Evolutionary conservation across 192 early-diverging fungal species (phyloP).

Genomic region (Linnemannia hyalina): DNA sequence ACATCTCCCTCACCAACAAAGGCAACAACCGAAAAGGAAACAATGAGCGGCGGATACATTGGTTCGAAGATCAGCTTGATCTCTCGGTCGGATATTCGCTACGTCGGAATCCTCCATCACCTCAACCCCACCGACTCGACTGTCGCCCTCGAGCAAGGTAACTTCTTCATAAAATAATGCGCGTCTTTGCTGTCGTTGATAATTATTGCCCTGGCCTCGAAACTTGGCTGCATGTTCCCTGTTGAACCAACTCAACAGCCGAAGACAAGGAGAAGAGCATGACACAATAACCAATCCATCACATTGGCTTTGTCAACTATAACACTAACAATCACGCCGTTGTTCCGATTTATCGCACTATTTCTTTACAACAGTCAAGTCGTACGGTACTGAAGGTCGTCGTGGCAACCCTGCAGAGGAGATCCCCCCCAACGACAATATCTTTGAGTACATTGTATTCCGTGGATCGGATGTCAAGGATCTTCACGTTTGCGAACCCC

Average conservation of each 20-base stretch:
- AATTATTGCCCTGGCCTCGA: not conserved
- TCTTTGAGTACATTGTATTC: constrained; percentile 95
- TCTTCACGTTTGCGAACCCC: constrained; percentile 76
- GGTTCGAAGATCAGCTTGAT: constrained; percentile 82
- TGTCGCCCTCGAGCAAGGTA: constrained; percentile 91
- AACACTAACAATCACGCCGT: not conserved
- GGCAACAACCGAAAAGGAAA: not conserved
- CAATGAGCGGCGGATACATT: constrained; percentile 66
- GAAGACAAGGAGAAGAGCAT: not conserved
- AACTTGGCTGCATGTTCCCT: not conserved
- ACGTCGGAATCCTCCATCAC: constrained; percentile 88
- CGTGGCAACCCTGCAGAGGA: constrained; percentile 82
- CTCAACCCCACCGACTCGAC: constrained; percentile 90
- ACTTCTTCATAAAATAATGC: not conserved
- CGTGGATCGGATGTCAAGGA: constrained; percentile 94
- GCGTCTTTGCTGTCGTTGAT: not conserved
- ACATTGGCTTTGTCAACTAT: not conserved
- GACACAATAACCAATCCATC: not conserved
- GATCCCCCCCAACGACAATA: constrained; percentile 85
- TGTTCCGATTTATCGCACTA: not conserved
- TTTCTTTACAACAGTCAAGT: constrained; percentile 71
- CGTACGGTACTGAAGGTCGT: constrained; percentile 97
- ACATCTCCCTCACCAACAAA: not conserved
- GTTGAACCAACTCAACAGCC: not conserved
- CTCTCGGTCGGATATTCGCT: constrained; percentile 91